Evolutionary conservation across 768 basidiomycete genomes (phyloP), one percentile per base, ranked within the genome.

Genomic region (Rhizopogon vulgaris): DNA sequence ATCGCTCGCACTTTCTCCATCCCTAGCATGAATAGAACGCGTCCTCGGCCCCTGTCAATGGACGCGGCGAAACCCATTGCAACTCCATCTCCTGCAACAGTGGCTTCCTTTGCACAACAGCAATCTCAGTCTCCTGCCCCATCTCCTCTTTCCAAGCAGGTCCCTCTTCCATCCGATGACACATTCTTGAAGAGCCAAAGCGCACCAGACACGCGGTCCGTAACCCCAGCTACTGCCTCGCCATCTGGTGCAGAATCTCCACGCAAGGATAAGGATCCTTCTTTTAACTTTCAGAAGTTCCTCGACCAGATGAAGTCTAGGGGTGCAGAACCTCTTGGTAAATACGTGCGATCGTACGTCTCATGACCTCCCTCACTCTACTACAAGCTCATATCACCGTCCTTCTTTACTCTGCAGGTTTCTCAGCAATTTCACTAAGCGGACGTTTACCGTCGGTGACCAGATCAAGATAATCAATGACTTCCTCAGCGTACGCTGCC

Each of bases 391-490:
- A 51, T 52, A n/a, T 48, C 15, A 12, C 47, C 12, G 18, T 40
- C 1, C 2, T n/a, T 43, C 42, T 28, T 32, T 30, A 11, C 17
- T 48, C 0, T 14, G 4, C 62, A 98, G 94, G 39, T 97, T 98
- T 63, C 66, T 98, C 63, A 90, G 86, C 65, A 95, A 94, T 60
- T 97, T 98, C 60, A 74, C 90, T 22, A 96, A 94, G 69, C 79
- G 89, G 55, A 87, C 91, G 2, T 95, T 94, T 65, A 88, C 90
- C 2, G 87, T 95, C 27, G 82, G 81, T 54, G 96, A 98, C 62
- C 95, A 98, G 65, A 83, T 96, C 53, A 95, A 91, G 70, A 82
- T 98, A 51, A 93, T 99, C 62, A 87, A 90, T 61, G 94, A 98
- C 61, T 99, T 98, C 62, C 73, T 97, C 38, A 78, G 76, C 56